These are phyloP conservation scores for Mortierella sp. DNA, from an alignment of 371 early-diverging fungal genomes.

Conservation along the genomic window DNA sequence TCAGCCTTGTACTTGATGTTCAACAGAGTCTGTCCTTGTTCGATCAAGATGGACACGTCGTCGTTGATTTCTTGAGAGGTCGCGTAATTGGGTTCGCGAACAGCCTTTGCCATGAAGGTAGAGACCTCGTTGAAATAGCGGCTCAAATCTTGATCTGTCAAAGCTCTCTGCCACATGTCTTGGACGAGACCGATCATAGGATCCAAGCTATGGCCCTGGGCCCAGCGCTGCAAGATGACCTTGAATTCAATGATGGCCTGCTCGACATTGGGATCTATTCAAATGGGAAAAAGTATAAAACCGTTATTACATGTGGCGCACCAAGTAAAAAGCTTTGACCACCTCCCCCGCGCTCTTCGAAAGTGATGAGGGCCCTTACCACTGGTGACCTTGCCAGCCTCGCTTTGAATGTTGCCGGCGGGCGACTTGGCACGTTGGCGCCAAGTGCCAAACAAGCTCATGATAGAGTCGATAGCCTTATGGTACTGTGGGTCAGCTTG, in stretches of 20 bases:
- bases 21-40: slow-evolving; percentile 25
- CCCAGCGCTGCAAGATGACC: slow-evolving; percentile 66
- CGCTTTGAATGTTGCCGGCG: slow-evolving; percentile 11
- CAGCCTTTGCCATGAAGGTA: slow-evolving; percentile 22
- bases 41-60: slow-evolving; percentile 23
- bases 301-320: too few relatives aligned
- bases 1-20: slow-evolving; percentile 40
- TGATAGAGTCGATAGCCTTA: slow-evolving; percentile 58
- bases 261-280: slow-evolving; percentile 42
- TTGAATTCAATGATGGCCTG: slow-evolving; percentile 58
- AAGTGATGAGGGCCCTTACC: slow-evolving; percentile 25
- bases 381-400: slow-evolving; percentile 24
- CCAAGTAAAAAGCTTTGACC: neutral
- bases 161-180: slow-evolving; percentile 45
- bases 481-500: slow-evolving; percentile 65
- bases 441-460: slow-evolving; percentile 57
- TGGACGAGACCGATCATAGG: slow-evolving; percentile 55
- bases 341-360: too few relatives aligned
- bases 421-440: slow-evolving; percentile 44
- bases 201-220: slow-evolving; percentile 61
- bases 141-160: slow-evolving; percentile 52
- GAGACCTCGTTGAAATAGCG: slow-evolving; percentile 53
- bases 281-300: neutral
- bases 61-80: slow-evolving; percentile 28
- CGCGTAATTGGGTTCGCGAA: slow-evolving; percentile 46